Conservation (phyloP, 139 green algal species). For the Zygnema circumcarinatum region DNA sequence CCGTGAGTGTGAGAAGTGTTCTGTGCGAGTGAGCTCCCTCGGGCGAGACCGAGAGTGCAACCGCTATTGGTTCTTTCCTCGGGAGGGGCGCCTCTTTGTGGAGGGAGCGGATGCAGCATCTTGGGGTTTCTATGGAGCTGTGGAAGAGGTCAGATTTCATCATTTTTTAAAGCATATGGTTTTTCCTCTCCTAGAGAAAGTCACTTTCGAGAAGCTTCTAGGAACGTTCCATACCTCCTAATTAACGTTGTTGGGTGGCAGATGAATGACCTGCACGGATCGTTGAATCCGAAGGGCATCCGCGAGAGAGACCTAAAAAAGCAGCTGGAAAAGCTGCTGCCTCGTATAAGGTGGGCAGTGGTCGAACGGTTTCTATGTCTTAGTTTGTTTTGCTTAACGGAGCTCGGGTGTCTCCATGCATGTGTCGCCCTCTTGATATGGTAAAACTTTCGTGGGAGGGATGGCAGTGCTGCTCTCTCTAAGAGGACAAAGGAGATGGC, state of each 20-base stretch:
- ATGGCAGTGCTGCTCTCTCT: slow-evolving; percentile 20
- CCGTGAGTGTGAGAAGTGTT: slow-evolving; percentile 32
- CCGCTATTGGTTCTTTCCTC: slow-evolving; percentile 50
- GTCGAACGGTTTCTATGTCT: too few species aligned
- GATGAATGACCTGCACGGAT: slow-evolving; percentile 7
- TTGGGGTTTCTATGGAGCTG: slow-evolving; percentile 50
- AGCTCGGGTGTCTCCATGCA: too few species aligned
- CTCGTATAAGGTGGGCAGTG: slow-evolving; percentile 24
- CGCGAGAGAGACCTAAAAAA: slow-evolving; percentile 23
- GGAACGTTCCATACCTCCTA: too few species aligned
- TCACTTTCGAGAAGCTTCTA: too few species aligned
- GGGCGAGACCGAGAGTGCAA: slow-evolving; percentile 31
- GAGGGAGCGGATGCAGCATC: neutral
- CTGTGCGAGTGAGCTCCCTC: slow-evolving; percentile 11
- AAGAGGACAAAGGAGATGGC: slow-evolving; percentile 36
- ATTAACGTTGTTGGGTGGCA: too few species aligned
- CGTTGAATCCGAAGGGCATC: slow-evolving; percentile 40
- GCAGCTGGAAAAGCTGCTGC: slow-evolving; percentile 20
- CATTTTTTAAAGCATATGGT: neutral
- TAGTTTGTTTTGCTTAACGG: too few species aligned
- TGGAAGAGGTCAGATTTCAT: slow-evolving; percentile 42
- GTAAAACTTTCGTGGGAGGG: too few species aligned
- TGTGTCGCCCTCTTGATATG: too few species aligned
- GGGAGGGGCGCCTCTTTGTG: slow-evolving; percentile 51
- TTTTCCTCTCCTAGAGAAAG: too few species aligned